Evolutionary conservation across 768 basidiomycete genomes (phyloP).

Genomic region (Boletus rubropictus): DNA sequence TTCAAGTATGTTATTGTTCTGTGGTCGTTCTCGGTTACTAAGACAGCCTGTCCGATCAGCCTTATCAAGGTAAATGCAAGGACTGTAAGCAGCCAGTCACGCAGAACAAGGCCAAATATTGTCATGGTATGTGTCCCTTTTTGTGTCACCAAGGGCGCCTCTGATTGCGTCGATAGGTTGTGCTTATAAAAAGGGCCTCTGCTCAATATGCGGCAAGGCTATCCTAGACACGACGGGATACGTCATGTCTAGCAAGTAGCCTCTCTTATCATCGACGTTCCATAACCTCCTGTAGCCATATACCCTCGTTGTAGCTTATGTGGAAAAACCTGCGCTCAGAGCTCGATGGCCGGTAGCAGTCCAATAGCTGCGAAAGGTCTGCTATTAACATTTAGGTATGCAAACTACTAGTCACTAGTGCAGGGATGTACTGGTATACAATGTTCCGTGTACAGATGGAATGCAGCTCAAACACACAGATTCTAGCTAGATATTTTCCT

Average conservation of each 20-base stretch:
- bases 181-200: slow-evolving; percentile 82
- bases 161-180: slow-evolving; percentile 48
- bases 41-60: slow-evolving; percentile 38
- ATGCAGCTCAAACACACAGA: background rate
- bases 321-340: background rate
- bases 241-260: slow-evolving; percentile 77
- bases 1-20: slow-evolving; percentile 48
- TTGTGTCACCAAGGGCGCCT: slow-evolving; percentile 1
- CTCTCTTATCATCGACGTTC: background rate
- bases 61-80: slow-evolving; percentile 82
- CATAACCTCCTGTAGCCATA: slow-evolving; percentile 25
- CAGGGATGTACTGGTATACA: slow-evolving; percentile 6
- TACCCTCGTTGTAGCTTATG: slow-evolving; percentile 12
- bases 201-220: slow-evolving; percentile 82
- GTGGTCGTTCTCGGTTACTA: slow-evolving; percentile 7
- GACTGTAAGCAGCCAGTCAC: slow-evolving; percentile 81
- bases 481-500: slow-evolving; percentile 23
- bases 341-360: background rate
- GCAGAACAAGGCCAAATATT: slow-evolving; percentile 85
- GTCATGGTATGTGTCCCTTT: slow-evolving; percentile 56
- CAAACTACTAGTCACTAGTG: background rate
- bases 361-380: no score
- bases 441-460: slow-evolving; percentile 9
- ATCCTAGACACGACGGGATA: slow-evolving; percentile 81
- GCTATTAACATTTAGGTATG: background rate